Evolutionary conservation across 345 rosid species (phyloP).

Genomic region (Capsella bursapastoris): DNA sequence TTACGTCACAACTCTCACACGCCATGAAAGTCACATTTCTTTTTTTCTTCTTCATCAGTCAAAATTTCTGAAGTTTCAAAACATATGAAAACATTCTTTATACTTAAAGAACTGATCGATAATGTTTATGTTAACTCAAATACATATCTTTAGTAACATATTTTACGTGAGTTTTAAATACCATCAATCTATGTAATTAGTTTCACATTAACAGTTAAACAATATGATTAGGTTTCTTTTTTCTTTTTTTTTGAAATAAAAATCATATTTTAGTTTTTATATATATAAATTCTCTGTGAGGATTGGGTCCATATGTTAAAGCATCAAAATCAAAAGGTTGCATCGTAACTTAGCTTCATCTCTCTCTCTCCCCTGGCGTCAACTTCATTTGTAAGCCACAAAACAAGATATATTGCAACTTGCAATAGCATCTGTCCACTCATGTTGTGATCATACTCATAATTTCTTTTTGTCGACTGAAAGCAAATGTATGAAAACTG

Average conservation of each 20-base stretch:
- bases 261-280: not conserved
- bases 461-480: not conserved
- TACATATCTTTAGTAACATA: too few relatives aligned
- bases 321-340: constrained; percentile 18
- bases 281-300: not conserved
- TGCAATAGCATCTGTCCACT: constrained; percentile 7
- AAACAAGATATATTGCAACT: constrained; percentile 29
- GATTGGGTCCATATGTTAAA: constrained; percentile 4
- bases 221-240: too few relatives aligned
- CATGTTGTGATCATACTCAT: constrained; percentile 16
- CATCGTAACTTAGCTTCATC: not conserved
- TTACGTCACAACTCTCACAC: constrained; percentile 1
- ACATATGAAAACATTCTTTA: not conserved
- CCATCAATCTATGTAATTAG: too few relatives aligned
- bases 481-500: not conserved
- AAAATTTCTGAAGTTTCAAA: not conserved
- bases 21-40: not conserved
- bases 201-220: not conserved
- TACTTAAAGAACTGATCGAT: too few relatives aligned
- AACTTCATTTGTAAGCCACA: constrained; percentile 30
- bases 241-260: too few relatives aligned
- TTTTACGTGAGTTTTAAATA: too few relatives aligned
- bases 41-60: not conserved
- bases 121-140: too few relatives aligned
- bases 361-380: constrained; percentile 8